Evolutionary conservation across 306 rosid species (phyloP).

Genomic region (Neltuma alba): DNA sequence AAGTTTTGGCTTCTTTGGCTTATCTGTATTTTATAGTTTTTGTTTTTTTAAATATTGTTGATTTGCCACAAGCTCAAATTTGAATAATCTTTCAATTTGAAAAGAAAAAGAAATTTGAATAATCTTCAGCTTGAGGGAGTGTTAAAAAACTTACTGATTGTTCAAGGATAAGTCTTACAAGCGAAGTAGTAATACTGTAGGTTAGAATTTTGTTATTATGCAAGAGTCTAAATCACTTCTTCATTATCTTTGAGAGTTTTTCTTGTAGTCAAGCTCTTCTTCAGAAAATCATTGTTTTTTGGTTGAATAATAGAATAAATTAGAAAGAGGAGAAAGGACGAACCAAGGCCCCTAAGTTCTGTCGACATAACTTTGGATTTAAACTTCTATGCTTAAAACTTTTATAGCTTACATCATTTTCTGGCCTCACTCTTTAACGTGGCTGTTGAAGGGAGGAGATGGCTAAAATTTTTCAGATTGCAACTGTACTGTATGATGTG

Average conservation of each 20-base stretch:
- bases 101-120: too few species aligned
- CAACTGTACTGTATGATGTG: conserved; percentile 63
- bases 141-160: background rate
- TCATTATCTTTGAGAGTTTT: background rate
- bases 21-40: too few species aligned
- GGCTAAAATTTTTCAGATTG: conserved; percentile 64
- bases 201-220: background rate
- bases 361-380: background rate
- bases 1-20: too few species aligned
- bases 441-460: conserved; percentile 66
- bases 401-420: conserved; percentile 7
- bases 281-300: background rate
- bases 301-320: background rate
- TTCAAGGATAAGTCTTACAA: background rate
- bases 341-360: background rate
- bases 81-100: too few species aligned
- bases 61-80: background rate
- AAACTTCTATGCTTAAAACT: conserved; percentile 5
- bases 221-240: background rate
- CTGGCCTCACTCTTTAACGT: background rate
- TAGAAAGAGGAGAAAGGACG: background rate
- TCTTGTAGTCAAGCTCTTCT: background rate
- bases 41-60: background rate
- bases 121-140: background rate
- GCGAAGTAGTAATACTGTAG: background rate